phyloP scores from a whole-genome alignment of 2,329 filamentous ascomycete genomes.

The Cadophora gregata region DNA sequence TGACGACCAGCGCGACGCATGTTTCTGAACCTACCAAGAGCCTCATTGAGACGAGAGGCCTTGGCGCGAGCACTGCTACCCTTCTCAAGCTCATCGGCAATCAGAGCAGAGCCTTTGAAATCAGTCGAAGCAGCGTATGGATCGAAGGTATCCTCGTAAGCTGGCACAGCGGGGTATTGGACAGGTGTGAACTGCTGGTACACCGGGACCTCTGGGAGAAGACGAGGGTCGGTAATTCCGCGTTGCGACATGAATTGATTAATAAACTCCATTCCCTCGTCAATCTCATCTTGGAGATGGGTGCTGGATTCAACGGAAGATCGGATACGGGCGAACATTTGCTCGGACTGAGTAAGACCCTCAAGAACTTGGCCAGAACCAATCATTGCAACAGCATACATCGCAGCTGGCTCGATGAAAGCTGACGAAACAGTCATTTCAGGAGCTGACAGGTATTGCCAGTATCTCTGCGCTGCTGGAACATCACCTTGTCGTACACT shows the following conservation, averaged over 20 bases:
- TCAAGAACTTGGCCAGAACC: slow-evolving; percentile 85
- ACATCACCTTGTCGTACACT: slow-evolving; percentile 84
- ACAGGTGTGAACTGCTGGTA: slow-evolving; percentile 55
- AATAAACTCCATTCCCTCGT: slow-evolving; percentile 80
- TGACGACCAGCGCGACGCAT: slow-evolving; percentile 92
- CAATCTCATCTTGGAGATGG: slow-evolving; percentile 78
- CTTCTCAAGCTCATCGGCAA: slow-evolving; percentile 88
- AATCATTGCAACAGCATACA: slow-evolving; percentile 89
- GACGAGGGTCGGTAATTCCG: slow-evolving; percentile 60
- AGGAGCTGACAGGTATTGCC: slow-evolving; percentile 73
- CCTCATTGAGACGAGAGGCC: slow-evolving; percentile 77
- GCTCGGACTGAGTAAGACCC: slow-evolving; percentile 77
- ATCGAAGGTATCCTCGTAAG: slow-evolving; percentile 83
- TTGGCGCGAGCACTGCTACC: slow-evolving; percentile 67
- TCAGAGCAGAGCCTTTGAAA: slow-evolving; percentile 89
- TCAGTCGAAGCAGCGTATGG: slow-evolving; percentile 91
- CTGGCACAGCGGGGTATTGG: slow-evolving; percentile 60
- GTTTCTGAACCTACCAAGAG: slow-evolving; percentile 83
- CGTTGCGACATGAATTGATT: slow-evolving; percentile 63
- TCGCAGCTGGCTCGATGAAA: slow-evolving; percentile 86
- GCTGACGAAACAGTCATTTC: slow-evolving; percentile 63
- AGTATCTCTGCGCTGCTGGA: slow-evolving; percentile 77
- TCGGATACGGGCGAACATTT: slow-evolving; percentile 87
- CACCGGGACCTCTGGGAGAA: slow-evolving; percentile 52
- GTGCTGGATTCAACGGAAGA: slow-evolving; percentile 55